Conservation (phyloP, 2,329 filamentous ascomycete genomes). For the Aureobasidium vineae region DNA sequence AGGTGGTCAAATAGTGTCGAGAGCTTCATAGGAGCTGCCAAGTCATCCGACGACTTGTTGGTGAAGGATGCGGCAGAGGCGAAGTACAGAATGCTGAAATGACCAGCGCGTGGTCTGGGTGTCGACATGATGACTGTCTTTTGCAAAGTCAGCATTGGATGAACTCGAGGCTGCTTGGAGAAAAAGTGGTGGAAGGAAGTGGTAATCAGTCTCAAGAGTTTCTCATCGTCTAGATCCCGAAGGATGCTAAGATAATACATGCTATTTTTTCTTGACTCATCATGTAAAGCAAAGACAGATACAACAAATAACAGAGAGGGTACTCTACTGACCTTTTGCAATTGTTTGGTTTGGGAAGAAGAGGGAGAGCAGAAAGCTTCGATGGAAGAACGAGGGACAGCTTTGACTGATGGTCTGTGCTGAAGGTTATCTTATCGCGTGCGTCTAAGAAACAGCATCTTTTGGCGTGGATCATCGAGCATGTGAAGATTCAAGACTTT, state of each 20-base stretch:
- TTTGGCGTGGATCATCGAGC: not conserved
- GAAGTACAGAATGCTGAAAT: conserved; percentile 82
- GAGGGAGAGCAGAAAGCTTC: not conserved
- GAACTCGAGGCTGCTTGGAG: not conserved
- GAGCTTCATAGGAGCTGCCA: conserved; percentile 65
- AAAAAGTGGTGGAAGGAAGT: not conserved
- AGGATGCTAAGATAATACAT: conserved; percentile 51
- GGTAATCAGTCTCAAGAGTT: conserved; percentile 16
- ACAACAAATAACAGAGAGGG: not conserved
- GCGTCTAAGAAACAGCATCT: not conserved
- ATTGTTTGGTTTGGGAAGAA: conserved; percentile 8
- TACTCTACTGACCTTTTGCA: conserved; percentile 22
- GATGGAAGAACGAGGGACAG: not conserved
- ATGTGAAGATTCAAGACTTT: conserved; percentile 22
- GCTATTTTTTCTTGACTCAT: conserved; percentile 38
- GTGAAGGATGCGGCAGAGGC: conserved; percentile 71
- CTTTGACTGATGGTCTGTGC: not conserved
- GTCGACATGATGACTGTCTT: conserved; percentile 37
- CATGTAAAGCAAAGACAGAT: conserved; percentile 36
- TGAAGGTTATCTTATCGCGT: not conserved
- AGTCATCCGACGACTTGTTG: conserved; percentile 61
- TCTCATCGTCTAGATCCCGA: conserved; percentile 26
- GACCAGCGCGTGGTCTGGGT: conserved; percentile 55
- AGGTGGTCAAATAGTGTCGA: conserved; percentile 63
- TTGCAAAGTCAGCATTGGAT: not conserved